Evolutionary conservation across 1,284 basidiomycete species (phyloP), one percentile per base, ranked within the genome.

Genomic region (Pseudomicrostroma phylloplanum): DNA sequence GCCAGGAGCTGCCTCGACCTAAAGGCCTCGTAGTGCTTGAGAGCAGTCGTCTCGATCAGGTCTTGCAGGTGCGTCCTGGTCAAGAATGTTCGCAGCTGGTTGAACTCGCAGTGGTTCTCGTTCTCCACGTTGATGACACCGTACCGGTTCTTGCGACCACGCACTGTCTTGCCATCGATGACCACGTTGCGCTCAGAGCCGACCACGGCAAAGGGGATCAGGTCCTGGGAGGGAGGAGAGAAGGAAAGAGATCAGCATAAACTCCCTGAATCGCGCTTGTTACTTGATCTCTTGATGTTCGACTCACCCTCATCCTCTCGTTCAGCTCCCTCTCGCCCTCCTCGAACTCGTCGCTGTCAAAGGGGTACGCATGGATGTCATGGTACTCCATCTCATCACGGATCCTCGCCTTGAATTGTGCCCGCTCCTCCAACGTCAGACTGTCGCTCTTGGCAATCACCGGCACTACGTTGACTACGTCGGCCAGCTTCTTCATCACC

Each of bases 21-120:
- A 89, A 98, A 98, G 8, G 93, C 92, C 84, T 98, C 96, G 82
- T 98, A 98, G 82, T 98, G 96, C 80, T 96, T 96, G 81, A 94
- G 90, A 8, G 93, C 91, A 1, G 94, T 98, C 60, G 94, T 96
- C 84, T 98, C 94, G 80, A 98, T 97, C 74, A 98, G 83, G 80
- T 98, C 96, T 81, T 98, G 96, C 75, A 98, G 82, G 82, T 98
- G 94, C 39, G 94, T 94, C 81, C 92, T 56, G 21, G 43, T 67
- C 41, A 68, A 54, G 85, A 97, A 97, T 86, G 98, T 94, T 74
- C 94, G 86, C 68, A 98, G 84, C 81, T 96, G 91, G 76, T 93
- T 86, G 81, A 98, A 98, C 83, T 98, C 94, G 87, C 94, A 98
- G 83, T 98, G 94, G 67, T 84, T 85, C 81, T 92, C 89, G 55